Evolutionary conservation across 768 basidiomycete genomes (phyloP), one percentile per base, ranked within the genome.

Genomic region (Termitomyces sp.): DNA sequence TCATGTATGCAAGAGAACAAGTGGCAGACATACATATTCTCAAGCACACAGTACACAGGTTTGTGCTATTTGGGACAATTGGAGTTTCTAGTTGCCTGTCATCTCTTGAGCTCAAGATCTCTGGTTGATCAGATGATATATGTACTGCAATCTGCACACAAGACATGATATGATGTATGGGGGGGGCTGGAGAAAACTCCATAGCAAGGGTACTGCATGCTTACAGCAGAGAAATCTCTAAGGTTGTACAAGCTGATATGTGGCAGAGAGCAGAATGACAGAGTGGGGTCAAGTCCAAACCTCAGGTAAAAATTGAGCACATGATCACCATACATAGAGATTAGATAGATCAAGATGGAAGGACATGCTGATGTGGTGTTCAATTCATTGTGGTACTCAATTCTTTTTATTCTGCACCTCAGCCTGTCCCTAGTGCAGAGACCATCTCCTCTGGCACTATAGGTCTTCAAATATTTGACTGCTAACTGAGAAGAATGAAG

Each of bases 1-100:
- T 20, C 20, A 20, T 20, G 20, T 20, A 20, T 20, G 20, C 20
- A 20, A 20, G 20, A 20, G 20, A 20, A 20, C 20, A 20, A 20
- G 20, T 20, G 20, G 36, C 2, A 5, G 17, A 74, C 88, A 63
- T 71, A 89, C 89, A 89, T 88, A 81, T 96, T 96, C 94, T 77
- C 47, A 97, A 79, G 70, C 95, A 96, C 55, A 83, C 85, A 6
- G 95, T 91, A 67, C 95, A 96, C 40, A 96, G 79, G 78, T 96
- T 96, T 45, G 94, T 94, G 63, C 91, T 92, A 74, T 97, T 94
- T 46, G 20, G 20, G 20, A 20, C 20, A 20, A 20, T 20, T 20
- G 20, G 20, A 20, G 20, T 20, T 20, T 20, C 91, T 92, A 62
- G 38, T 11, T 12, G 47, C 32, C 20, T 48, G 34, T 54, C 61